These are phyloP conservation scores for Cordyceps pruinosa DNA, from an alignment of 2,329 filamentous ascomycete species.

Conservation along the genomic window DNA sequence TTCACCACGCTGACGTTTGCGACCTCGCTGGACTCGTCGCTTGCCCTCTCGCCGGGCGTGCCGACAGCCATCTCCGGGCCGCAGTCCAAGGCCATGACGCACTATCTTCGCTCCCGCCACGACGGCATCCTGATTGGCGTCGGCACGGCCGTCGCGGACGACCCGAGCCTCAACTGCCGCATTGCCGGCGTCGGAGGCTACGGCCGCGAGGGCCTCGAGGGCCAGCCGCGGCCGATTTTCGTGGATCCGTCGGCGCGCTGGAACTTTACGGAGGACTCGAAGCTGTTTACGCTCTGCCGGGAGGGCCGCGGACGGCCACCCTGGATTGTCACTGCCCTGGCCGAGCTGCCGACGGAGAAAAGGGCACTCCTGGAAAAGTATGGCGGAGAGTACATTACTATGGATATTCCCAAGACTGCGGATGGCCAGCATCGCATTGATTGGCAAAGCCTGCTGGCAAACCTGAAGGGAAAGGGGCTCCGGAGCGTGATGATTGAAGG, in stretches of 20 bases:
- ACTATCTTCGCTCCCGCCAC: constrained; percentile 76
- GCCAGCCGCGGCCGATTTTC: constrained; percentile 73
- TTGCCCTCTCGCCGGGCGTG: constrained; percentile 70
- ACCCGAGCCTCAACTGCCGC: constrained; percentile 80
- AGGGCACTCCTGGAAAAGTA: constrained; percentile 35
- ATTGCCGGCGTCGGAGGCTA: constrained; percentile 54
- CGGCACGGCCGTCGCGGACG: constrained; percentile 75
- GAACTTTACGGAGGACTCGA: constrained; percentile 52
- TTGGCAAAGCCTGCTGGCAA: constrained; percentile 59
- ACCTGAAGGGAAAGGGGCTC: constrained; percentile 50
- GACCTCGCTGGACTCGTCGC: constrained; percentile 75
- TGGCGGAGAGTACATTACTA: constrained; percentile 46
- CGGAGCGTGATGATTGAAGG: constrained; percentile 88
- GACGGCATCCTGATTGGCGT: constrained; percentile 80
- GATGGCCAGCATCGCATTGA: constrained; percentile 39
- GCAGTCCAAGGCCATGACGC: constrained; percentile 85
- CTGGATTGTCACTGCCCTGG: constrained; percentile 54
- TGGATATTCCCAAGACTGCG: constrained; percentile 26
- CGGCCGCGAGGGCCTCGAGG: no score
- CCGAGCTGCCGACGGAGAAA: constrained; percentile 39
- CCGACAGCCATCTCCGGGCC: constrained; percentile 78
- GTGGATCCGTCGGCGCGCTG: constrained; percentile 75
- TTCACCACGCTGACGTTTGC: constrained; percentile 74
- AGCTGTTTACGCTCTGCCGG: constrained; percentile 58
- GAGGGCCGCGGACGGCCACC: constrained; percentile 64